phyloP scores from a whole-genome alignment of 306 rosid species.

The Mucuna pruriens region DNA sequence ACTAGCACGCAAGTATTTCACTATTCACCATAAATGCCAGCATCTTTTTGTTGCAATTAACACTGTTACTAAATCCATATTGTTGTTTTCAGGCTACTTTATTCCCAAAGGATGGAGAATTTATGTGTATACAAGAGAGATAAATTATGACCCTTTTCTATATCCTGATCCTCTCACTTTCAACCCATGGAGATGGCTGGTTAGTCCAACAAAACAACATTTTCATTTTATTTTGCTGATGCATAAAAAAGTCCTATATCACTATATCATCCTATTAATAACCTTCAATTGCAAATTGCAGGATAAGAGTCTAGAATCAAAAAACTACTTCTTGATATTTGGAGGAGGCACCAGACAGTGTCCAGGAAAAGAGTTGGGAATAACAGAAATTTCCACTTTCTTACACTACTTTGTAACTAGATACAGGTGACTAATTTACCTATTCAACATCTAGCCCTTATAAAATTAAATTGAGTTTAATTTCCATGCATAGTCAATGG shows the following conservation, averaged over 20 bases:
- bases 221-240: neutral
- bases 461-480: neutral
- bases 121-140: constrained; percentile 93
- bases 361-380: constrained; percentile 96
- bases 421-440: constrained; percentile 70
- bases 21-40: constrained; percentile 17
- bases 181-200: constrained; percentile 99
- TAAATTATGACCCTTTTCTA: constrained; percentile 70
- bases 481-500: too few relatives aligned
- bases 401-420: constrained; percentile 89
- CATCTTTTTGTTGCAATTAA: constrained; percentile 16
- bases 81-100: constrained; percentile 67
- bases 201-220: constrained; percentile 38
- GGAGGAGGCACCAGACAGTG: constrained; percentile 94
- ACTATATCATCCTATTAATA: neutral
- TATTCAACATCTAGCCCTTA: neutral
- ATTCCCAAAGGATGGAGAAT: constrained; percentile 97
- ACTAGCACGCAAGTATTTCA: neutral
- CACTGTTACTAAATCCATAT: neutral
- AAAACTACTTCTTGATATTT: constrained; percentile 68
- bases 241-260: neutral
- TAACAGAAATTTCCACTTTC: constrained; percentile 85
- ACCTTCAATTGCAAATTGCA: constrained; percentile 44
- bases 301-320: constrained; percentile 73
- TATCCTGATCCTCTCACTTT: constrained; percentile 86